phyloP scores from a whole-genome alignment of 495 filamentous ascomycete species.

The Apiosordaria backusii region DNA sequence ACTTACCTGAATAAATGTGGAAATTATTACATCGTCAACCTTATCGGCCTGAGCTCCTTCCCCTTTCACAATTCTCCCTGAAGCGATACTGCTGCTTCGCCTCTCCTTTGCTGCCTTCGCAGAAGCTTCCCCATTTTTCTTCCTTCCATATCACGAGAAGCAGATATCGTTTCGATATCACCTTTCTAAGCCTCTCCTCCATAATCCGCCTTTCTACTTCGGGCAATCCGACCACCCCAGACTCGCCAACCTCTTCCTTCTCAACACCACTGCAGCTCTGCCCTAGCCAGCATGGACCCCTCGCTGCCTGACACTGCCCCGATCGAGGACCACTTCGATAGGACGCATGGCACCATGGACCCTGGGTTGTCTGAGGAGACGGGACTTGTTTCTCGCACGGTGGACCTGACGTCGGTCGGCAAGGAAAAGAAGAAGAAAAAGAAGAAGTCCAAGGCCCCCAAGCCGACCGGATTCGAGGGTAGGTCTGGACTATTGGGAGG shows the following conservation, averaged over 20 bases:
- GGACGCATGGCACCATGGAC: background rate
- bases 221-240: background rate
- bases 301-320: background rate
- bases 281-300: background rate
- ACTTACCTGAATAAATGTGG: too few species aligned
- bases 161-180: background rate
- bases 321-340: background rate
- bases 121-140: background rate
- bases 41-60: background rate
- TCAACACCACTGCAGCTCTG: background rate
- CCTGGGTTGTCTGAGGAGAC: background rate
- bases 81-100: background rate
- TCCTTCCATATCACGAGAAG: background rate
- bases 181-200: background rate
- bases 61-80: too few species aligned
- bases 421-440: constrained; percentile 33
- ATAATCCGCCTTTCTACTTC: background rate
- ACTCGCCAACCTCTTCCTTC: background rate
- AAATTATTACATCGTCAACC: background rate
- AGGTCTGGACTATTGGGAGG: constrained; percentile 8
- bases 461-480: constrained; percentile 48
- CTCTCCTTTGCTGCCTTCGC: background rate
- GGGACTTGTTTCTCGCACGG: background rate
- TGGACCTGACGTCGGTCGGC: background rate
- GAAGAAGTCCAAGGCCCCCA: constrained; percentile 29